phyloP scores from a whole-genome alignment of 2,329 filamentous ascomycete species.

The Metarhizium album region DNA sequence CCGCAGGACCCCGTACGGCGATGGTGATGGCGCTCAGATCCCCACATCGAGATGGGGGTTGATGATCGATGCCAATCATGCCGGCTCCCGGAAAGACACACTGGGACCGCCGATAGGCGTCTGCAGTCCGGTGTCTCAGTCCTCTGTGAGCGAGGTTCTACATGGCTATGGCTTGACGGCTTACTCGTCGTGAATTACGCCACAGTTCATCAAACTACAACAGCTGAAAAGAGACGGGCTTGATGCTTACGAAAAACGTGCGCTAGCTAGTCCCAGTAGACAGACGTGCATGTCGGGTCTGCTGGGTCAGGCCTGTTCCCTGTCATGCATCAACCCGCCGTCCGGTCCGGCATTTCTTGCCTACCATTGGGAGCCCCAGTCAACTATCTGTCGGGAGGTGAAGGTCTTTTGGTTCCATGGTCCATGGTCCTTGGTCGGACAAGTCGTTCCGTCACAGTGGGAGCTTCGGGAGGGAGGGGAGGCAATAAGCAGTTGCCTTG shows the following conservation, averaged over 20 bases:
- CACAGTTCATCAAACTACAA: not conserved
- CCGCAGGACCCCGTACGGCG: no score
- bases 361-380: not conserved
- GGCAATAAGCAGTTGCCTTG: no score
- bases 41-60: no score
- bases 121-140: not conserved
- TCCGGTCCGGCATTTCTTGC: not conserved
- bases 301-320: not conserved
- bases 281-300: not conserved
- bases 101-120: not conserved
- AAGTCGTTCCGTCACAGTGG: no score
- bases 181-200: not conserved
- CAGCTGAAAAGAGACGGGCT: not conserved
- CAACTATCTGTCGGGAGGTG: no score
- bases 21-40: no score
- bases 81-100: not conserved
- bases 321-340: not conserved
- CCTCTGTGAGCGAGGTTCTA: not conserved
- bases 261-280: no score
- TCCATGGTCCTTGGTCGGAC: no score
- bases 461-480: no score
- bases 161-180: not conserved
- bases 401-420: no score
- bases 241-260: not conserved
- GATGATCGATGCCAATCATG: no score